Evolutionary conservation across 2,329 filamentous ascomycete species (phyloP), one percentile per base, ranked within the genome.

Genomic region (Verticillium klebahnii): DNA sequence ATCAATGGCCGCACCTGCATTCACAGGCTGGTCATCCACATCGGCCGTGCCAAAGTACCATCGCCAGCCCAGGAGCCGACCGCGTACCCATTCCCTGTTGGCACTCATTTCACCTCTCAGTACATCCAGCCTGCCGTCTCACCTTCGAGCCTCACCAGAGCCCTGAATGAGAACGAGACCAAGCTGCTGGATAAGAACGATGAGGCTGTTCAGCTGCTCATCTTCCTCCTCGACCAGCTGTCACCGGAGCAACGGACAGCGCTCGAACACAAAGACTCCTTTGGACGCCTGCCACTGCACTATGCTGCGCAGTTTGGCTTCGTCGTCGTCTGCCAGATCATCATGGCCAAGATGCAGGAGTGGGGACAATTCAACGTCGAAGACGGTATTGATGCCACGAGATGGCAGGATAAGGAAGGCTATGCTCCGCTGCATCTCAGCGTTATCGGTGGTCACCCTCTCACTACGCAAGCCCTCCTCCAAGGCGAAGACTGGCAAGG

Each of bases 241-340:
- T 84, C 80, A 12, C 81, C 84, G 0, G 78, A 84, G 11, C 94
- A 98, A 67, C 85, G 89, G 12, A 66, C 73, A 14, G 89, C 89
- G 0, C 78, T 98, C 12, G 79, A 84, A 58, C 84, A 85, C 14
- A 87, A 84, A 63, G 94, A 98, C 75, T 83, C 87, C 0, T 90
- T 94, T 63, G 93, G 92, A 2, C 89, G 94, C 5, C 83, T 94
- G 15, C 93, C 94, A 1, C 81, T 98, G 12, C 94, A 98, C 73
- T 97, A 97, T 72, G 93, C 93, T 2, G 94, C 95, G 0, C 93
- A 98, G 72, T 97, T 96, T 71, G 95, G 95, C 2, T 93, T 97
- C 68, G 91, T 95, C 3, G 86, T 92, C n/a, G 89, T 97, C 11
- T 97, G 92, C 71, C 85, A 96, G 71, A 83, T 93, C 29, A 85